These are phyloP conservation scores for Sonneratia alba DNA, from an alignment of 345 rosid species.

Conservation along the genomic window DNA sequence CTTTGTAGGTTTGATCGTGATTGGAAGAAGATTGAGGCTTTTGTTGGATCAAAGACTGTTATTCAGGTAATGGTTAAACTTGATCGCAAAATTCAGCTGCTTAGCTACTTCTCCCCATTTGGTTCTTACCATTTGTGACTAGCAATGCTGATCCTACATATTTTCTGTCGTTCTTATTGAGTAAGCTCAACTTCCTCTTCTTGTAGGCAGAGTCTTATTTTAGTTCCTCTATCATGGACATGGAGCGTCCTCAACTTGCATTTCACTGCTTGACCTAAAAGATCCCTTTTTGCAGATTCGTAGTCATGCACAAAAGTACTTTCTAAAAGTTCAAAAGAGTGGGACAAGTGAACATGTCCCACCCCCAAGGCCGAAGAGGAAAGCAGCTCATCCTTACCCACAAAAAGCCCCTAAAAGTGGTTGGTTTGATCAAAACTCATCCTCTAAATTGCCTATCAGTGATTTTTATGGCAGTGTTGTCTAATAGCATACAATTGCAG, in stretches of 20 bases:
- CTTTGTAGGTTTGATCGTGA: constrained; percentile 75
- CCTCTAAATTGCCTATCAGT: neutral
- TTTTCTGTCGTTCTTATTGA: neutral
- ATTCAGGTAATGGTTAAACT: constrained; percentile 49
- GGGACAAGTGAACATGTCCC: constrained; percentile 83
- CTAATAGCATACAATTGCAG: constrained; percentile 18
- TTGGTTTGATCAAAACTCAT: constrained; percentile 5
- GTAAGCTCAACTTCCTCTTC: neutral
- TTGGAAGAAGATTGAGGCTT: constrained; percentile 98
- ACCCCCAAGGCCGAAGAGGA: constrained; percentile 94
- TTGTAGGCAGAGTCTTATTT: neutral
- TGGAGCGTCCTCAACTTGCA: neutral
- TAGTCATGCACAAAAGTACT: constrained; percentile 95
- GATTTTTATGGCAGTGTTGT: neutral
- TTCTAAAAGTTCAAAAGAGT: constrained; percentile 81
- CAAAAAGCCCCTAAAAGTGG: constrained; percentile 81
- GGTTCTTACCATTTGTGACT: neutral
- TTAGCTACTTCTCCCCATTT: neutral
- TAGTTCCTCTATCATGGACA: neutral
- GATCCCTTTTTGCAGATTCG: constrained; percentile 54
- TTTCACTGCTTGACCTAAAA: constrained; percentile 7
- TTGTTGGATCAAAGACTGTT: constrained; percentile 86
- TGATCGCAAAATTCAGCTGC: neutral
- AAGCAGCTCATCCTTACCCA: constrained; percentile 89
- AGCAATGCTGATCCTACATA: neutral